A percentile compares a stretch with the other conserved stretches of the same genome.
These are phyloP conservation scores for Martiniozyma asiatica DNA, from an alignment of 1,139 yeast species.

Conservation along the genomic window DNA sequence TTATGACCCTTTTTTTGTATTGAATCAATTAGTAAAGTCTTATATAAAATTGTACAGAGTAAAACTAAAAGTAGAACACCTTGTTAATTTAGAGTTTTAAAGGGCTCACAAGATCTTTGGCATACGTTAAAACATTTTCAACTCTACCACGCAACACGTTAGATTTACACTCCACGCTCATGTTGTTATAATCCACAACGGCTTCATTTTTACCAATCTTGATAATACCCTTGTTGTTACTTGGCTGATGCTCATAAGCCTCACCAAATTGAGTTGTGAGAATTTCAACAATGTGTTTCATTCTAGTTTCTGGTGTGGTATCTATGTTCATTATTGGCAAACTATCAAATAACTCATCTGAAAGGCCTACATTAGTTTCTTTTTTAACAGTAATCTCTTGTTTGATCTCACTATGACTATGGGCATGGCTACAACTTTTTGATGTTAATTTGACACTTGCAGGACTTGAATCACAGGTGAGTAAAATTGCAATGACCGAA, in stretches of 20 bases:
- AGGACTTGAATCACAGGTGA: slow-evolving; percentile 90
- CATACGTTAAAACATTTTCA: slow-evolving; percentile 67
- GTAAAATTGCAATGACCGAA: slow-evolving; percentile 76
- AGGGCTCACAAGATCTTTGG: slow-evolving; percentile 77
- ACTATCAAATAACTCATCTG: too few species aligned
- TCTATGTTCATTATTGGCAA: too few species aligned
- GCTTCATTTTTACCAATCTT: slow-evolving; percentile 70
- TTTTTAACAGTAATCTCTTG: background rate
- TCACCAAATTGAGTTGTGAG: slow-evolving; percentile 85
- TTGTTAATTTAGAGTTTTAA: slow-evolving; percentile 27
- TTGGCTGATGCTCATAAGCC: slow-evolving; percentile 34
- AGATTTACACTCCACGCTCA: slow-evolving; percentile 66
- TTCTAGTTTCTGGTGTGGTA: slow-evolving; percentile 37
- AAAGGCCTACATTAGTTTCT: slow-evolving; percentile 18
- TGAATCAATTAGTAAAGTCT: too few species aligned
- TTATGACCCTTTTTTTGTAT: too few species aligned
- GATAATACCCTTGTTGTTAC: slow-evolving; percentile 33
- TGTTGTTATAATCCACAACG: slow-evolving; percentile 45
- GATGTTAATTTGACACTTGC: slow-evolving; percentile 85
- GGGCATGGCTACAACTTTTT: slow-evolving; percentile 35
- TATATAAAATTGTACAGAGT: too few species aligned
- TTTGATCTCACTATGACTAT: slow-evolving; percentile 11
- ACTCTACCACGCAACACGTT: slow-evolving; percentile 73
- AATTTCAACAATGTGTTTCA: slow-evolving; percentile 51
- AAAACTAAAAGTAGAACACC: too few species aligned